A percentile compares a stretch with the other conserved stretches of the same genome.
Conservation (phyloP, 2,329 filamentous ascomycete species). For the Epichloe sp. region DNA sequence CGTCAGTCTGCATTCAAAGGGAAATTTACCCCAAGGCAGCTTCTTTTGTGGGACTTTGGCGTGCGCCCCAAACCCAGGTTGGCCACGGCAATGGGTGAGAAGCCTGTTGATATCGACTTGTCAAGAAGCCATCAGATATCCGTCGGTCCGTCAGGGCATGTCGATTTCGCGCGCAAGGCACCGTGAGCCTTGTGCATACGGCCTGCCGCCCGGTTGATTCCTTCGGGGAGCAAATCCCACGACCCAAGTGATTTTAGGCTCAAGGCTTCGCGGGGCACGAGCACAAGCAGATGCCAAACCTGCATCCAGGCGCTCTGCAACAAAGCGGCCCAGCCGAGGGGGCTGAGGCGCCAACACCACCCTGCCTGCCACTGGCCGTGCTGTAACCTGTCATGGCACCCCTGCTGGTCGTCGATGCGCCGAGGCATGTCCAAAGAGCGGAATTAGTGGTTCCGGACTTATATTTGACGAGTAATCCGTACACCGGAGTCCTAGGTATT, state of each 20-base stretch:
- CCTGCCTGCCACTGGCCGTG: constrained; percentile 2
- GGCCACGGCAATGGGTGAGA: constrained; percentile 5
- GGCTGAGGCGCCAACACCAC: background rate
- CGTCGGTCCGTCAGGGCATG: background rate
- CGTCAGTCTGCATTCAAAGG: background rate
- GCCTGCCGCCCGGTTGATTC: background rate
- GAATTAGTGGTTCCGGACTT: background rate
- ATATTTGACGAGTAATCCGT: background rate
- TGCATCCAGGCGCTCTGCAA: constrained; percentile 2
- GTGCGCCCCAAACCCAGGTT: constrained; percentile 2
- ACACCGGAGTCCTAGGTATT: background rate
- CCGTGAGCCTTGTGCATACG: background rate
- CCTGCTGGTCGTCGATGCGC: background rate
- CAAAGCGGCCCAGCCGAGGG: background rate
- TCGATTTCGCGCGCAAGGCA: background rate
- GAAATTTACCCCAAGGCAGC: background rate
- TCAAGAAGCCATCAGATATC: background rate
- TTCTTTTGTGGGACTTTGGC: constrained; percentile 4
- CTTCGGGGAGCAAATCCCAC: background rate
- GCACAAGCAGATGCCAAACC: constrained; percentile 1
- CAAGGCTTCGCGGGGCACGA: background rate
- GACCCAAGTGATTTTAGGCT: background rate
- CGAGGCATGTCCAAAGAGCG: background rate
- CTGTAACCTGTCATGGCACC: constrained; percentile 2
- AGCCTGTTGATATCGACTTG: background rate